Evolutionary conservation across 106 monocot genomes (phyloP).

Genomic region (Dendrobium chrysotoxum): DNA sequence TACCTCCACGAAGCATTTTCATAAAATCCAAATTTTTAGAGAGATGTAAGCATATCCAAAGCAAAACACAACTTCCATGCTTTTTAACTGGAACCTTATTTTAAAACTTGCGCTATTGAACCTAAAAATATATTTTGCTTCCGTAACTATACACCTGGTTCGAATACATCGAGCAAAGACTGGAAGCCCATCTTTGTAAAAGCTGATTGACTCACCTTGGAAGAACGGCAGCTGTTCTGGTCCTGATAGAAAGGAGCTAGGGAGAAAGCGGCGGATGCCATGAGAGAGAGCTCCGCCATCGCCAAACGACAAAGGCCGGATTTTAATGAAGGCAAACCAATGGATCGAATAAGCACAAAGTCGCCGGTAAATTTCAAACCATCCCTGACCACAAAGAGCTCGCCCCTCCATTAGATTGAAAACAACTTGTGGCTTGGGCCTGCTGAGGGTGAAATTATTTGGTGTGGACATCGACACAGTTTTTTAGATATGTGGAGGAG

Average conservation of each 20-base stretch:
- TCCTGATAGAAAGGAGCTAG: slow-evolving; percentile 9
- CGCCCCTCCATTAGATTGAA: neutral
- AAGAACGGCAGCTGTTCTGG: slow-evolving; percentile 5
- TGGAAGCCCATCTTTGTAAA: neutral
- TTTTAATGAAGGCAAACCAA: neutral
- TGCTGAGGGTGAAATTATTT: no score
- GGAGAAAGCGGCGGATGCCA: slow-evolving; percentile 21
- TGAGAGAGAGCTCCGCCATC: slow-evolving; percentile 21
- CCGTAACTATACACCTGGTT: neutral
- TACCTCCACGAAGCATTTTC: neutral
- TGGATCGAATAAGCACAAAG: neutral
- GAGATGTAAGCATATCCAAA: neutral
- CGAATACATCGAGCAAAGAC: neutral
- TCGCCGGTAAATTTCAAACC: neutral
- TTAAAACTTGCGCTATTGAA: neutral
- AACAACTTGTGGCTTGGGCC: neutral
- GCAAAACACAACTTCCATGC: neutral
- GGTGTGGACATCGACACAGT: no score
- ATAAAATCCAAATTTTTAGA: neutral
- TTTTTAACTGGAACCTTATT: neutral
- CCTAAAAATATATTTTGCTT: neutral
- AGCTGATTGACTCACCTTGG: slow-evolving; percentile 10
- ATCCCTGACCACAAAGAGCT: neutral
- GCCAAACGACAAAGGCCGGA: neutral
- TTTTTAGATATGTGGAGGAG: no score